Evolutionary conservation across 352 stramenopile genomes (phyloP).

Genomic region (Pythium chondricola): DNA sequence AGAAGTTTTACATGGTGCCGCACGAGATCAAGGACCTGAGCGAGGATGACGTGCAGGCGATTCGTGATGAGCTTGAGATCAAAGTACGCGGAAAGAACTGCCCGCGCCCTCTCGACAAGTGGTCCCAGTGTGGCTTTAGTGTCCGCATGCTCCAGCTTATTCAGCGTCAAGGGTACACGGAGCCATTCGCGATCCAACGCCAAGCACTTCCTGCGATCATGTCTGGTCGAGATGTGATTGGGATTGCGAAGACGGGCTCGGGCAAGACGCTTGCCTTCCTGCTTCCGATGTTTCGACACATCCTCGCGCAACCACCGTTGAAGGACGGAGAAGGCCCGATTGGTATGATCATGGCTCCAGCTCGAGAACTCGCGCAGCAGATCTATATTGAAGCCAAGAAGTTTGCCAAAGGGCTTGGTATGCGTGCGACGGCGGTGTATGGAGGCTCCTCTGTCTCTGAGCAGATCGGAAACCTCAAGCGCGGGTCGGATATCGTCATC

Average conservation of each 20-base stretch:
- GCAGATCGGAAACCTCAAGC: conserved; percentile 98
- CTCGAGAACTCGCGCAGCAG: conserved; percentile 97
- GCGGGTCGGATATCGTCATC: conserved; percentile 97
- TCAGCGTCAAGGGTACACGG: conserved; percentile 88
- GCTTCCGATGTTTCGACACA: conserved; percentile 94
- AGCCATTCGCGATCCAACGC: conserved; percentile 97
- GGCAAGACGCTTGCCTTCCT: conserved; percentile 90
- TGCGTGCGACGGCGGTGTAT: conserved; percentile 95
- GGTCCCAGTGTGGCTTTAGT: conserved; percentile 96
- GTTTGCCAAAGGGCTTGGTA: conserved; percentile 90
- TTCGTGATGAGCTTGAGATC: conserved; percentile 90
- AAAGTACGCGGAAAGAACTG: conserved; percentile 97
- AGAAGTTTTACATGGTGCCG: conserved; percentile 98
- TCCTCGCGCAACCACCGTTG: conserved; percentile 87
- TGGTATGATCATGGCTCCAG: conserved; percentile 96
- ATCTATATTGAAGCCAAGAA: conserved; percentile 95
- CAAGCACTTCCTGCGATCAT: conserved; percentile 98
- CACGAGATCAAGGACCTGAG: conserved; percentile 89
- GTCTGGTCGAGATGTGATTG: conserved; percentile 98
- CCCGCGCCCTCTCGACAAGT: conserved; percentile 93
- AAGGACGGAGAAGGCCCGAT: conserved; percentile 97
- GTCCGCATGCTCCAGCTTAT: conserved; percentile 94
- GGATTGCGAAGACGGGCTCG: conserved; percentile 97
- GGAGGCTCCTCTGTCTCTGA: conserved; percentile 92
- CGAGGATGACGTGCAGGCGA: conserved; percentile 74